These are phyloP conservation scores for Brassica napus DNA, from an alignment of 345 rosid genomes.

Conservation along the genomic window DNA sequence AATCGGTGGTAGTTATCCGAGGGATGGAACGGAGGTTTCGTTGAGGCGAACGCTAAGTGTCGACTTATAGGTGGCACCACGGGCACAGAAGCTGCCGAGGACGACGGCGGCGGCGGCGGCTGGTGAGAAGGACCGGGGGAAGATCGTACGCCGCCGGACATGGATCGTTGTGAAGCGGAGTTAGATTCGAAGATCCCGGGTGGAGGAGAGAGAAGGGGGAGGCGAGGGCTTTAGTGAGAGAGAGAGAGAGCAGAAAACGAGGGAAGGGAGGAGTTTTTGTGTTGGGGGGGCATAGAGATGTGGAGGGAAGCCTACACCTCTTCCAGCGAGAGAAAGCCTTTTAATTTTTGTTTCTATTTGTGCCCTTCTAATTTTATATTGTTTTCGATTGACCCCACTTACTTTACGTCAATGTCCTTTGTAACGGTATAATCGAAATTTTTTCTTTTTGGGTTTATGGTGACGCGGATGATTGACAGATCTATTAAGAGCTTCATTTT, in stretches of 20 bases:
- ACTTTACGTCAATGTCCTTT: neutral
- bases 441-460: neutral
- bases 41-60: slow-evolving; percentile 73
- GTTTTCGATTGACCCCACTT: slow-evolving; percentile 34
- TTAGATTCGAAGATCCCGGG: slow-evolving; percentile 47
- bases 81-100: slow-evolving; percentile 41
- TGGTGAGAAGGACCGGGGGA: slow-evolving; percentile 41
- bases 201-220: slow-evolving; percentile 12
- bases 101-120: slow-evolving; percentile 43
- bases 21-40: slow-evolving; percentile 70
- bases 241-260: slow-evolving; percentile 57
- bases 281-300: slow-evolving; percentile 56
- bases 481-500: neutral
- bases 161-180: slow-evolving; percentile 31
- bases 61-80: slow-evolving; percentile 72
- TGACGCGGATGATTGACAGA: neutral
- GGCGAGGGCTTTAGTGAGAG: slow-evolving; percentile 35
- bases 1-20: slow-evolving; percentile 68
- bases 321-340: slow-evolving; percentile 8
- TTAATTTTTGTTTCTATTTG: slow-evolving; percentile 26
- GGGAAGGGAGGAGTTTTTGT: slow-evolving; percentile 71
- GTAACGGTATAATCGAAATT: slow-evolving; percentile 4
- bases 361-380: slow-evolving; percentile 25
- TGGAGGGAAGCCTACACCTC: slow-evolving; percentile 59
- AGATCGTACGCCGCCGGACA: slow-evolving; percentile 62